Percentiles rank a stretch among this genome's conserved stretches.
Evolutionary conservation across 805 yeast genomes (phyloP).

Genomic region (Yarrowia yakushimensis): DNA sequence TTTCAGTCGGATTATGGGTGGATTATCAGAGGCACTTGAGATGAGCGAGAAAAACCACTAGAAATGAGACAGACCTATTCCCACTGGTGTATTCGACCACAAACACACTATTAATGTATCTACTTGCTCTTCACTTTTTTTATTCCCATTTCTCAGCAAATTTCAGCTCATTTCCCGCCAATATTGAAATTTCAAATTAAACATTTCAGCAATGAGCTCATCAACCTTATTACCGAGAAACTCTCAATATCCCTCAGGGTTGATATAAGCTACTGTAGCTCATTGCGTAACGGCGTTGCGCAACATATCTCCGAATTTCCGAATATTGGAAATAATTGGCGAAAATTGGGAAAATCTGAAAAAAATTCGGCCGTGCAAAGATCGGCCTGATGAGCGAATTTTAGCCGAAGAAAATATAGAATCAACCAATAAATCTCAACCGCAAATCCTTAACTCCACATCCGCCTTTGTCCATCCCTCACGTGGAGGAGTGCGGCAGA

Average conservation of each 20-base stretch:
- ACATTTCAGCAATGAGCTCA: background rate
- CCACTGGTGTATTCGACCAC: too few species aligned
- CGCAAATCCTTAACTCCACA: background rate
- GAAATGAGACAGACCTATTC: too few species aligned
- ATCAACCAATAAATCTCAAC: too few species aligned
- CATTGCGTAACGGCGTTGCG: background rate
- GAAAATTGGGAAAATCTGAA: background rate
- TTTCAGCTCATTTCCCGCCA: background rate
- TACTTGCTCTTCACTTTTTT: too few species aligned
- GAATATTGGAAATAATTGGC: background rate
- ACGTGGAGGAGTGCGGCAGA: slow-evolving; percentile 17
- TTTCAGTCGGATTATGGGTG: background rate
- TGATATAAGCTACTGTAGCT: background rate
- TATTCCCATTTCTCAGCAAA: background rate
- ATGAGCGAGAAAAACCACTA: too few species aligned
- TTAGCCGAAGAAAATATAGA: too few species aligned
- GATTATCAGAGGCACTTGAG: too few species aligned
- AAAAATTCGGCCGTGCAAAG: background rate
- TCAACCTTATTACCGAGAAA: background rate
- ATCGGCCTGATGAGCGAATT: too few species aligned
- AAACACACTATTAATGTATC: too few species aligned
- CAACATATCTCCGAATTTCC: background rate
- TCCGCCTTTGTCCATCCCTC: slow-evolving; percentile 2
- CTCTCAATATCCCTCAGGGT: background rate
- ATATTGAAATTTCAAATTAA: background rate